Evolutionary conservation across 441 rosid species (phyloP).

Genomic region (Gossypium schwendimanii): DNA sequence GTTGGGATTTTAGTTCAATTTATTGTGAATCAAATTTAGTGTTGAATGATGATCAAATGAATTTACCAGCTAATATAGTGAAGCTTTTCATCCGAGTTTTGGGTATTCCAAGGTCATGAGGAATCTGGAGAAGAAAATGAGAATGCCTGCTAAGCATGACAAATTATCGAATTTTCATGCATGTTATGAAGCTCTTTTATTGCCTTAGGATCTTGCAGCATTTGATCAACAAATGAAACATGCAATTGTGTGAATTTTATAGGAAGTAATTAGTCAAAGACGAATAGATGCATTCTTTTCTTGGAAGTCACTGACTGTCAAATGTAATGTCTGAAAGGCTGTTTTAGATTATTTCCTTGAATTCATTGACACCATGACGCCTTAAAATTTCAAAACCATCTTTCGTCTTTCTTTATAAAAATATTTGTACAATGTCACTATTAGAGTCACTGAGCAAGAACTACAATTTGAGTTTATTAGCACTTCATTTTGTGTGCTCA

Average conservation of each 20-base stretch:
- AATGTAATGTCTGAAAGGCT: background rate
- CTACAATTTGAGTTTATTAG: background rate
- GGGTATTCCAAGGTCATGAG: background rate
- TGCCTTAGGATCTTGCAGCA: background rate
- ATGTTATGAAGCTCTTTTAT: background rate
- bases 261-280: background rate
- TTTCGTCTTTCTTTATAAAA: no score
- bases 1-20: background rate
- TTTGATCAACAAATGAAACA: background rate
- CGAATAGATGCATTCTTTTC: background rate
- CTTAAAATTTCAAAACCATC: background rate
- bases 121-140: background rate
- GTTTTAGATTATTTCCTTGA: background rate
- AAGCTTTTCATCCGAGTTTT: background rate
- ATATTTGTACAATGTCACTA: background rate
- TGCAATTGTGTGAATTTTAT: background rate
- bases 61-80: background rate
- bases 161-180: background rate
- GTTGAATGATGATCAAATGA: background rate
- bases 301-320: background rate
- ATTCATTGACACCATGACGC: background rate
- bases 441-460: background rate
- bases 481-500: background rate
- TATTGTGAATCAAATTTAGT: background rate
- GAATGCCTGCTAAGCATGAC: background rate